Evolutionary conservation across 768 basidiomycete species (phyloP), one percentile per base, ranked within the genome.

Genomic region (Auricularia sp.): DNA sequence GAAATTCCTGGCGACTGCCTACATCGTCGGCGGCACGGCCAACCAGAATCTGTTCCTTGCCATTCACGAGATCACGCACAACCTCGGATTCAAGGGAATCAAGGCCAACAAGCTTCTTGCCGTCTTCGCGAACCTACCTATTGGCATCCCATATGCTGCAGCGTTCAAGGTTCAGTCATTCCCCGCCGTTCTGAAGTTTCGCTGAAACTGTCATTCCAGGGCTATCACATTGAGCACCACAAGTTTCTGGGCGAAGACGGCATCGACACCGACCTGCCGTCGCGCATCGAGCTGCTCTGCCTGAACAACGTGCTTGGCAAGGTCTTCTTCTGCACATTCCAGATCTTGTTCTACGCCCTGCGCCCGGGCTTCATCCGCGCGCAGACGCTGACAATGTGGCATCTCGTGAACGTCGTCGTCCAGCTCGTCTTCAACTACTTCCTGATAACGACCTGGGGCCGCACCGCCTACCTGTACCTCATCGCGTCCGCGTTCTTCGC

Each of bases 31-130:
- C 1, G 97, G 93, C 3, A 98, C 96, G 0, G 88, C 90, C 7
- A 99, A 98, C 76, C 97, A 99, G 74, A 99, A 98, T 74, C 82
- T 96, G 44, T 99, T 99, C 76, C 84, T 99, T 60, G 93, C 97
- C 53, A 97, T 99, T 63, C 97, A 99, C 72, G 97, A 99, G 72
- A 97, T 99, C 66, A 97, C 95, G 2, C 97, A 99, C 74, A 98
- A 98, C 73, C 82, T 99, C 34, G 97, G 93, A 1, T 98, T 98
- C 78, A 83, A 81, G 66, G 81, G 88, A 29, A 83, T 98, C 58
- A 78, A 77, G 61, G 84, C 87, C 7, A 99, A 98, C 77, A 93
- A 95, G 71, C 73, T 87, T 33, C 77, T 98, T 23, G 93, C 97
- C 5, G 86, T 98, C 66, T 85, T 94, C 62, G 91, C 93, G 1